These are phyloP conservation scores for Lupinus albus DNA, from an alignment of 306 rosid genomes.

Conservation along the genomic window DNA sequence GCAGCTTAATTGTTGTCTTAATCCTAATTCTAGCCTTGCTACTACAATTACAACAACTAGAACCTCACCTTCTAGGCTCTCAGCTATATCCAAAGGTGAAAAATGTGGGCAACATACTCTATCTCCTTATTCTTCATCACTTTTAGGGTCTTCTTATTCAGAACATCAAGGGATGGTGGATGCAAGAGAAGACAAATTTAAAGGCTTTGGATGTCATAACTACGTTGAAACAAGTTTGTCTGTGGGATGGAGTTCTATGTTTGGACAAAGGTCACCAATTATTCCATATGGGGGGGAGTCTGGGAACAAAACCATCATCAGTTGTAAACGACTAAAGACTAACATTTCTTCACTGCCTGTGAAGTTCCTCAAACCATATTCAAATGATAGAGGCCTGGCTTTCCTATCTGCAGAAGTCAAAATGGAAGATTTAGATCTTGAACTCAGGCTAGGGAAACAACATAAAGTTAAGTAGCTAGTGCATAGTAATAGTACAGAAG, in stretches of 20 bases:
- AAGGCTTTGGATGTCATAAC: slow-evolving; percentile 27
- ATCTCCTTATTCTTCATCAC: slow-evolving; percentile 14
- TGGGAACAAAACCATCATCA: slow-evolving; percentile 36
- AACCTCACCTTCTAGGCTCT: not conserved
- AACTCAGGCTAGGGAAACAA: slow-evolving; percentile 82
- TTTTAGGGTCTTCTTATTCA: too few species aligned
- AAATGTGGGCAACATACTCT: not conserved
- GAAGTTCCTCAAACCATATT: slow-evolving; percentile 46
- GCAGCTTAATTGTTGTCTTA: slow-evolving; percentile 4
- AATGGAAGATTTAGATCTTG: slow-evolving; percentile 81
- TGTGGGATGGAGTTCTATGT: slow-evolving; percentile 53
- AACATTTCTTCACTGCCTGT: slow-evolving; percentile 44
- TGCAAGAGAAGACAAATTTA: slow-evolving; percentile 26
- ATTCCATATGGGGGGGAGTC: slow-evolving; percentile 41
- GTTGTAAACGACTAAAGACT: slow-evolving; percentile 52
- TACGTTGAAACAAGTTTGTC: slow-evolving; percentile 62
- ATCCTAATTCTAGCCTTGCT: slow-evolving; percentile 28
- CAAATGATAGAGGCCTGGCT: slow-evolving; percentile 30
- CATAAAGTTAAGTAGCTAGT: slow-evolving; percentile 41
- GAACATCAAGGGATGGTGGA: slow-evolving; percentile 19
- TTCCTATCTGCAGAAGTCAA: slow-evolving; percentile 46
- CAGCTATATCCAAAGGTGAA: not conserved
- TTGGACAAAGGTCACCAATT: slow-evolving; percentile 41
- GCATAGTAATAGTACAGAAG: slow-evolving; percentile 10
- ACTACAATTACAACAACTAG: slow-evolving; percentile 27